Conservation (phyloP, 2,329 filamentous ascomycete species). For the Myriangium duriaei region DNA sequence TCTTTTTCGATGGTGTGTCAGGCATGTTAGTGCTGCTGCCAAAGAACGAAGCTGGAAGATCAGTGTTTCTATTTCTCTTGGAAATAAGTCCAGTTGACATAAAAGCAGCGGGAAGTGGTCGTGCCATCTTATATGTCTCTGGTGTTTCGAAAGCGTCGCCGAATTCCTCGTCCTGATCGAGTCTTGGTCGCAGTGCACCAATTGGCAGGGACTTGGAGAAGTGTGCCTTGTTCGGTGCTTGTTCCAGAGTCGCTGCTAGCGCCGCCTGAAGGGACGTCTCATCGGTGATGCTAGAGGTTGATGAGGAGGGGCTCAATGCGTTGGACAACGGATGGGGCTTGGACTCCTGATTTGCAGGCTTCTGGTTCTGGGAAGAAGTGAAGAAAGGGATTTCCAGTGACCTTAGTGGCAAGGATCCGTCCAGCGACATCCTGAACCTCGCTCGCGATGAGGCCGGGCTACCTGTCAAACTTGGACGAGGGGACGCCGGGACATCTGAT, state of each 20-base stretch:
- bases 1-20: conserved; percentile 92
- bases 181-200: conserved; percentile 43
- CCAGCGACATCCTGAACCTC: conserved; percentile 60
- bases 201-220: conserved; percentile 69
- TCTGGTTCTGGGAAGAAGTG: conserved; percentile 20
- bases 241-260: conserved; percentile 8
- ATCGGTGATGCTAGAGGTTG: conserved; percentile 62
- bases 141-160: conserved; percentile 57
- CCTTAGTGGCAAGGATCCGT: conserved; percentile 59
- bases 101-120: conserved; percentile 70
- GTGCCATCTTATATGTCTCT: conserved; percentile 61
- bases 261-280: conserved; percentile 49
- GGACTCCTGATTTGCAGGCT: conserved; percentile 24
- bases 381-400: conserved; percentile 40
- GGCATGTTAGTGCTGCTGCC: conserved; percentile 58
- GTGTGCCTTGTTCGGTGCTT: conserved; percentile 31
- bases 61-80: conserved; percentile 72
- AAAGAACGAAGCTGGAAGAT: conserved; percentile 45
- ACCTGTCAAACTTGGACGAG: conserved; percentile 5
- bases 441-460: conserved; percentile 20
- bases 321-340: conserved; percentile 72
- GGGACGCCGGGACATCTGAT: conserved; percentile 20
- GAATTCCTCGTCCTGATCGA: conserved; percentile 28
- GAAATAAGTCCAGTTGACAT: conserved; percentile 91
- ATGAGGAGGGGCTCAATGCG: conserved; percentile 76